Base-by-base conservation (phyloP, 768 basidiomycete genomes). In the Auricularia cornea region DNA sequence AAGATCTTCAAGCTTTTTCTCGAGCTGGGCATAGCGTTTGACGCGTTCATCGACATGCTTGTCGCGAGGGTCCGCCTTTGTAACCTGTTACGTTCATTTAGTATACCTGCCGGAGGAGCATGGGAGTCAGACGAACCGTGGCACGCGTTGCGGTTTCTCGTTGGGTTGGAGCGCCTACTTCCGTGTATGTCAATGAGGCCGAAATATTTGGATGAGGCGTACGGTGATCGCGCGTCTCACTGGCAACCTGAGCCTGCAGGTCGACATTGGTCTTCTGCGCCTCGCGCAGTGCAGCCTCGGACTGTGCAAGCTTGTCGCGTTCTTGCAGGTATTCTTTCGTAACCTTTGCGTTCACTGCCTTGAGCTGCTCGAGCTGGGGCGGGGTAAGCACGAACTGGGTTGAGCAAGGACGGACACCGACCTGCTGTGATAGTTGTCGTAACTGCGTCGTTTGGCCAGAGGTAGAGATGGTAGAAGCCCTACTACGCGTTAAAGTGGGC, bases 1-100 rank as follows among this genome's bases (percentile, higher is more conserved):
- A 5, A 89, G 71, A 18, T 87, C 83, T 35, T 87, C 84, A 0
- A 91, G 79, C 67, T 86, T 86, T 65, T 64, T 62, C 18, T 29
- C 64, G 5, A 69, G 41, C 3, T 48, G 35, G 18, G 41, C 51
- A 44, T 65, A 38, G 6, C 64, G 61, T 3, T 64, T 62, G 2
- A 26, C 3, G 1, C 64, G 67, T 44, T 69, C 67, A 2, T 32
- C 51, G 6, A 65, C 12, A 14, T 64, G 59, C 5, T 63, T 44
- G 11, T 60, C 60, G 10, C 28, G 29, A 14, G 59, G 32, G 5
- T 60, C 59, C n/a, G 59, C 35, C 23, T 59, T 59, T 26, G 51
- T 59, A 14, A 60, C 12, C 63, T 63, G 2, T 6, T 3, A n/a
- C 11, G 40, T n/a, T 62, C 28, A 44, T n/a, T 52, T 33, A 60